A percentile compares a stretch with the other conserved stretches of the same genome.
Evolutionary conservation across 257 asterid species (phyloP).

Genomic region (Lithospermum erythrorhizon): DNA sequence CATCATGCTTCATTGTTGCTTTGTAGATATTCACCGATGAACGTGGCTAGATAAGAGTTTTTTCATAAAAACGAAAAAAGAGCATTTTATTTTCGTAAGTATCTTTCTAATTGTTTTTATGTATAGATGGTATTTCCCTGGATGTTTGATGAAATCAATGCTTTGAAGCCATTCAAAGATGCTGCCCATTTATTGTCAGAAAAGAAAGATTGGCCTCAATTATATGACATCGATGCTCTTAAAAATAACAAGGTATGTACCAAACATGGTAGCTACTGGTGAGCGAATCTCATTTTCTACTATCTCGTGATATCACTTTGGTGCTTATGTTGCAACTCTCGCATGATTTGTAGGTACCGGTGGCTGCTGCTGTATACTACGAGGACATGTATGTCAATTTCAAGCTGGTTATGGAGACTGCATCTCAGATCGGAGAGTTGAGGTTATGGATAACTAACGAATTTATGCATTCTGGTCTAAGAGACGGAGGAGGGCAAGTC

Average conservation of each 20-base stretch:
- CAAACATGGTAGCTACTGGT: background rate
- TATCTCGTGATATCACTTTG: background rate
- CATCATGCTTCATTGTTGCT: background rate
- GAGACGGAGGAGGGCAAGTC: conserved; percentile 69
- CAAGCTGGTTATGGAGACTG: conserved; percentile 73
- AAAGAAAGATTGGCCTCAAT: conserved; percentile 85
- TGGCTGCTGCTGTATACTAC: conserved; percentile 88
- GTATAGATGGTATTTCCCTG: conserved; percentile 89
- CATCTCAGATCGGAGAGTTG: conserved; percentile 61
- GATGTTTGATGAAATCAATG: conserved; percentile 80
- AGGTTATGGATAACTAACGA: conserved; percentile 89
- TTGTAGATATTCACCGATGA: background rate
- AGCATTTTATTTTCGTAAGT: background rate
- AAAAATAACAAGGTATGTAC: conserved; percentile 57
- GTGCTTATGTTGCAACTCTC: background rate
- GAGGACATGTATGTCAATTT: conserved; percentile 91
- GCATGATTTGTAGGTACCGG: conserved; percentile 52
- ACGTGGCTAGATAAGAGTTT: background rate
- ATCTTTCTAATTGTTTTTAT: conserved; percentile 12
- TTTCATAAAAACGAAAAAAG: too few relatives aligned
- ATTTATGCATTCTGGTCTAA: conserved; percentile 90
- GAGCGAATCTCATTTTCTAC: background rate
- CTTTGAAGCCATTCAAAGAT: conserved; percentile 68
- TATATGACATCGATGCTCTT: conserved; percentile 44
- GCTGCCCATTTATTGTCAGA: conserved; percentile 70